Conservation (phyloP, 1,139 yeast genomes). For the Sugiyamaella japonica region DNA sequence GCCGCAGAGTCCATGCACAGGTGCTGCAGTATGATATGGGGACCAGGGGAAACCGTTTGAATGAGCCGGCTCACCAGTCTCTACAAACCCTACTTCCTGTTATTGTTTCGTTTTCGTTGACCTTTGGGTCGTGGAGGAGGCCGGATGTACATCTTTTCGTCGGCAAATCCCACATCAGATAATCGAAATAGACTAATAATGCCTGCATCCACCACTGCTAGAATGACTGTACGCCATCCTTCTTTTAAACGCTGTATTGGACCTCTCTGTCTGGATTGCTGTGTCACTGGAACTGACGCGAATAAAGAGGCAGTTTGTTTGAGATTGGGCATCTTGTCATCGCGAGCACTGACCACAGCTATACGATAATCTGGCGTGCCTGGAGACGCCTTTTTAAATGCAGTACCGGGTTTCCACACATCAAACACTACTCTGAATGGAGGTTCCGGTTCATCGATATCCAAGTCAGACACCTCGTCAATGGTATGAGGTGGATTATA, state of each 20-base stretch:
- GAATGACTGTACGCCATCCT: slow-evolving; percentile 55
- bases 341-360: slow-evolving; percentile 56
- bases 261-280: slow-evolving; percentile 30
- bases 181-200: slow-evolving; percentile 64
- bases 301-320: slow-evolving; percentile 39
- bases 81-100: slow-evolving; percentile 1
- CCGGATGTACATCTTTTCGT: slow-evolving; percentile 18
- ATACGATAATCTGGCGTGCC: slow-evolving; percentile 77
- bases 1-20: neutral
- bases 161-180: slow-evolving; percentile 55
- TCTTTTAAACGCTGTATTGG: slow-evolving; percentile 42
- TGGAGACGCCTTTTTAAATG: slow-evolving; percentile 67
- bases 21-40: too few relatives aligned
- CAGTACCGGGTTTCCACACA: slow-evolving; percentile 81
- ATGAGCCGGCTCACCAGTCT: neutral
- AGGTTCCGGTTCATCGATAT: slow-evolving; percentile 19
- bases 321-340: slow-evolving; percentile 54
- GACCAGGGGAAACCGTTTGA: neutral
- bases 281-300: slow-evolving; percentile 34
- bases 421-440: slow-evolving; percentile 48
- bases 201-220: slow-evolving; percentile 74
- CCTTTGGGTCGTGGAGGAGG: slow-evolving; percentile 14
- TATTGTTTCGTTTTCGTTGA: slow-evolving; percentile 5
- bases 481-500: slow-evolving; percentile 27
- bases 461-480: slow-evolving; percentile 4